Evolutionary conservation across 106 monocot species (phyloP), one percentile per base, ranked within the genome.

Genomic region (Dendrobium huoshanense): DNA sequence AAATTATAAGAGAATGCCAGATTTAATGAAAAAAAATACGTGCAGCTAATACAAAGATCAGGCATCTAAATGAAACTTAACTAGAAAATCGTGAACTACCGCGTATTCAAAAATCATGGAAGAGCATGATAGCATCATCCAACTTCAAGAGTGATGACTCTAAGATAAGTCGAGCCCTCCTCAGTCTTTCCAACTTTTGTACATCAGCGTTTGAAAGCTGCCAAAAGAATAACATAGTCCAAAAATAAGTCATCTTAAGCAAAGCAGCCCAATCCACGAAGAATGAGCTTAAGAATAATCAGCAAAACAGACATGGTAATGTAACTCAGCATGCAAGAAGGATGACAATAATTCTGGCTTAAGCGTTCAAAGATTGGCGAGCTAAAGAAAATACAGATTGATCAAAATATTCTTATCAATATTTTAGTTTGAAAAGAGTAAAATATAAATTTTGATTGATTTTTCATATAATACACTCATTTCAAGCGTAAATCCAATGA

Each of bases 71-170:
- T 2, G 5, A 25, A 20, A 72, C 4, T 67, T 67, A 6, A 27
- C 27, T 6, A 37, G 18, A 18, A 27, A 74, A 41, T 18, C 20
- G 20, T 74, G 1, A 43, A 15, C 17, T 74, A 16, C 74, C 20
- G 10, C 5, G 24, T 19, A 17, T 49, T 75, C 58, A 79, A 29
- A 84, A 55, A 78, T 73, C 77, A 55, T 83, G 83, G 67, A 88
- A 95, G 64, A 95, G 85, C 92, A 95, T 85, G 18, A 95, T 81
- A 68, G 81, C 75, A 75, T 90, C 90, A 82, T 95, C 95, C 64
- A 92, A 72, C 82, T 86, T 90, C 19, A 87, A 78, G 18, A 95
- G 90, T 11, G 92, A 87, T 55, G 86, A 80, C 81, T 89, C 88
- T 82, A 90, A 80, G 54, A 89, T 80, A 40, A 10, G 19, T 80